Conservation (phyloP, 768 basidiomycete genomes). For the Macrolepiota albuminosa region DNA sequence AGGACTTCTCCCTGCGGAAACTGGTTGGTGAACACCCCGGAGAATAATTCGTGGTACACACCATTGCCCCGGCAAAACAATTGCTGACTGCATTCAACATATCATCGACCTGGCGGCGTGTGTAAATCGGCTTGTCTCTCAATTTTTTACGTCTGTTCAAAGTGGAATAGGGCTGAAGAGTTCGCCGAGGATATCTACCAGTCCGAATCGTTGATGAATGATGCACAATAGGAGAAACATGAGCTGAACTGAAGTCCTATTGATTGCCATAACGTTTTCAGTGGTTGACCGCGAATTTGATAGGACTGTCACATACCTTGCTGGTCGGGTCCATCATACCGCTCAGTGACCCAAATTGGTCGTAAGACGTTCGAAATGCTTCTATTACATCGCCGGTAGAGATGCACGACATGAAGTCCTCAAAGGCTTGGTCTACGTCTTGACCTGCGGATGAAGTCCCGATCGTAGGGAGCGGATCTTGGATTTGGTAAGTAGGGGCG, state of each 20-base stretch:
- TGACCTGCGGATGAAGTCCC: neutral
- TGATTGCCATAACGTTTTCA: neutral
- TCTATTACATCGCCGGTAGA: neutral
- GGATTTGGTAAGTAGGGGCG: neutral
- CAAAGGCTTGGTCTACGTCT: constrained; percentile 7
- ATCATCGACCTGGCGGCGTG: constrained; percentile 12
- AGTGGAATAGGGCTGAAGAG: neutral
- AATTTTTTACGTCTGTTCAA: constrained; percentile 5
- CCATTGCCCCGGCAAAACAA: constrained; percentile 12
- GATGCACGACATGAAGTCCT: constrained; percentile 8
- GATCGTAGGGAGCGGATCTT: neutral
- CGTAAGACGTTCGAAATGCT: neutral
- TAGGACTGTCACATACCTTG: neutral
- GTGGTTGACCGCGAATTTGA: neutral
- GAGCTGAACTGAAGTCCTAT: neutral
- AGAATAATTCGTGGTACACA: neutral
- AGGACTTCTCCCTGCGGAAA: constrained; percentile 8
- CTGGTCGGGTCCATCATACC: neutral
- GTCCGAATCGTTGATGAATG: neutral
- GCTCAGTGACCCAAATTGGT: neutral
- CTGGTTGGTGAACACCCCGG: neutral
- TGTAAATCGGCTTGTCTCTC: constrained; percentile 13
- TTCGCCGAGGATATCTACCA: constrained; percentile 1
- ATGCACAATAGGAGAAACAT: neutral
- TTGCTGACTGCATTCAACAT: constrained; percentile 11